Conservation (phyloP, 73 alveolate species). For the Stentor roeselii region DNA sequence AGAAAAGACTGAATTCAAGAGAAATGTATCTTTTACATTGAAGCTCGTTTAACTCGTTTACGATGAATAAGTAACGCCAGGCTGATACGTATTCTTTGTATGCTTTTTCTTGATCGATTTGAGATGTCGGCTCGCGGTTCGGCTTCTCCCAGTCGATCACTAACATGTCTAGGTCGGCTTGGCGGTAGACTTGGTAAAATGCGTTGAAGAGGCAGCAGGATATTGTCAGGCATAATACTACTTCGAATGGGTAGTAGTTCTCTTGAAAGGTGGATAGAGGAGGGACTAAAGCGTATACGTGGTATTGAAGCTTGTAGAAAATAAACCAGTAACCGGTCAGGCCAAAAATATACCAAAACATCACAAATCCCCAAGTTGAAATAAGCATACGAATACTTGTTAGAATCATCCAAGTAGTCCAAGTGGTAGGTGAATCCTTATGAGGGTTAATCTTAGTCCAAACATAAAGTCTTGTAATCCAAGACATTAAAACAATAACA, state of each 20-base stretch:
- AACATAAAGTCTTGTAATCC: conserved; percentile 42
- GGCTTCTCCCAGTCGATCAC: conserved; percentile 81
- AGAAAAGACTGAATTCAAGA: conserved; percentile 59
- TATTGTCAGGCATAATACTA: conserved; percentile 57
- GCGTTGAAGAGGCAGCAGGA: conserved; percentile 47
- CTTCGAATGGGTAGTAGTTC: conserved; percentile 46
- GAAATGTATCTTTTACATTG: conserved; percentile 57
- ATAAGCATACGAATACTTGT: conserved; percentile 37
- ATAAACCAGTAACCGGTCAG: conserved; percentile 73
- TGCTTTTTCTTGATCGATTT: conserved; percentile 18
- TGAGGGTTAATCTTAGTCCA: conserved; percentile 65
- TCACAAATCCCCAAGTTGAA: conserved; percentile 53
- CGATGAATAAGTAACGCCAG: conserved; percentile 76
- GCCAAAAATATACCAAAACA: conserved; percentile 69
- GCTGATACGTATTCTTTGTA: conserved; percentile 58
- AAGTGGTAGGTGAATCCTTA: conserved; percentile 35
- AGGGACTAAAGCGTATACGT: conserved; percentile 63
- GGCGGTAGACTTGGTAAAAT: conserved; percentile 51
- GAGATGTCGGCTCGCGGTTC: conserved; percentile 32
- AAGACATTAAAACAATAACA: conserved; percentile 41
- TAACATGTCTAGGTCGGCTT: conserved; percentile 64
- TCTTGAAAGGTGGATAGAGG: conserved; percentile 51
- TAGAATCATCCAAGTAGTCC: conserved; percentile 30
- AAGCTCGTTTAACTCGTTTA: conserved; percentile 74
- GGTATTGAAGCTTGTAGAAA: conserved; percentile 55